Conservation (phyloP, 73 alveolate species). For the Paramecium tetraurelia region DNA sequence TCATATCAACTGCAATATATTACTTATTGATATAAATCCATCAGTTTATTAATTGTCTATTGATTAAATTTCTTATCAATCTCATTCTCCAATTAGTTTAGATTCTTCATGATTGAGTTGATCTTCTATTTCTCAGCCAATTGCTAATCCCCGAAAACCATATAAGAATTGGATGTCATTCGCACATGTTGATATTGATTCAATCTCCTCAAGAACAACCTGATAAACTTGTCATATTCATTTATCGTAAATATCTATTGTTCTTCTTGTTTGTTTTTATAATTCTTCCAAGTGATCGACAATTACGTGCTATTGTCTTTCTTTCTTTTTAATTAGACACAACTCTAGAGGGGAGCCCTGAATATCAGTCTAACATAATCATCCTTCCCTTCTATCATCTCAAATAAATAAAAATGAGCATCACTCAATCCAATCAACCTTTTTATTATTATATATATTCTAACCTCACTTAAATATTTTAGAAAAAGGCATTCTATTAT, state of each 20-base stretch:
- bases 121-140: background rate
- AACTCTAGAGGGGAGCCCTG: constrained; percentile 35
- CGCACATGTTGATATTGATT: constrained; percentile 34
- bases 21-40: constrained; percentile 46
- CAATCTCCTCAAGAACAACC: background rate
- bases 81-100: background rate
- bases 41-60: constrained; percentile 14
- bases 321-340: constrained; percentile 12
- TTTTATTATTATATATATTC: background rate
- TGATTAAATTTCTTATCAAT: constrained; percentile 39
- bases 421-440: constrained; percentile 44
- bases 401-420: constrained; percentile 49
- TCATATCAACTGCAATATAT: background rate
- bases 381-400: background rate
- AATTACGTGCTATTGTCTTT: background rate
- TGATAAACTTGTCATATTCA: constrained; percentile 6
- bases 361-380: constrained; percentile 16
- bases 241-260: constrained; percentile 9
- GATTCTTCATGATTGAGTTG: background rate
- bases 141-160: background rate
- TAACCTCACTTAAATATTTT: constrained; percentile 21
- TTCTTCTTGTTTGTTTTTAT: constrained; percentile 32
- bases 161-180: constrained; percentile 19
- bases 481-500: constrained; percentile 38
- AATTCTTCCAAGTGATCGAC: constrained; percentile 28